A percentile compares a stretch with the other conserved stretches of the same genome.
Conservation (phyloP, 768 basidiomycete species). For the Boletus coccyginus region DNA sequence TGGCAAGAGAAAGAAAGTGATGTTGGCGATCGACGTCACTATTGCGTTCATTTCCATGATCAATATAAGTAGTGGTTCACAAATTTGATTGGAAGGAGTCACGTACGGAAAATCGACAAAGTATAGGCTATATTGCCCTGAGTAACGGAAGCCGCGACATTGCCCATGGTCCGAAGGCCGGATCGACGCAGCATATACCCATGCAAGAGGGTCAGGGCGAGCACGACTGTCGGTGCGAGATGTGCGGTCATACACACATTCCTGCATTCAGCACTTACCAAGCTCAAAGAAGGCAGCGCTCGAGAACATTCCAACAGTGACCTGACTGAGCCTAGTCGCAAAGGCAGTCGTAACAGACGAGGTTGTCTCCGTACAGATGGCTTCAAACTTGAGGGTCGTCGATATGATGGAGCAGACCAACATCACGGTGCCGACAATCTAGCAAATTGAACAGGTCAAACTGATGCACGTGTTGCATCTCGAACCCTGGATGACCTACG, state of each 20-base stretch:
- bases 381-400: slow-evolving; percentile 2
- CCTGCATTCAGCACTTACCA: background rate
- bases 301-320: slow-evolving; percentile 6
- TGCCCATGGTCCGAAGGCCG: background rate
- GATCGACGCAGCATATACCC: background rate
- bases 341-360: background rate
- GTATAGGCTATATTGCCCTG: slow-evolving; percentile 12
- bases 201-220: slow-evolving; percentile 6
- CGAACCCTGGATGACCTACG: background rate
- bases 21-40: background rate
- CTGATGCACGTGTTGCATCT: background rate
- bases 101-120: too few relatives aligned
- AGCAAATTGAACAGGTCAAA: background rate
- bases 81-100: too few relatives aligned
- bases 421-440: slow-evolving; percentile 1
- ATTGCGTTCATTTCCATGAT: background rate
- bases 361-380: slow-evolving; percentile 2
- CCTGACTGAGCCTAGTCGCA: slow-evolving; percentile 1
- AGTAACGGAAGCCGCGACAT: background rate
- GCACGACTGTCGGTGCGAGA: background rate
- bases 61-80: too few relatives aligned
- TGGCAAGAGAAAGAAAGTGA: background rate
- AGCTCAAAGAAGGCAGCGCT: slow-evolving; percentile 12
- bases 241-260: background rate
- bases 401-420: slow-evolving; percentile 1